Evolutionary conservation across 805 yeast genomes (phyloP), one percentile per base, ranked within the genome.

Genomic region (Wickerhamiella siamensis): DNA sequence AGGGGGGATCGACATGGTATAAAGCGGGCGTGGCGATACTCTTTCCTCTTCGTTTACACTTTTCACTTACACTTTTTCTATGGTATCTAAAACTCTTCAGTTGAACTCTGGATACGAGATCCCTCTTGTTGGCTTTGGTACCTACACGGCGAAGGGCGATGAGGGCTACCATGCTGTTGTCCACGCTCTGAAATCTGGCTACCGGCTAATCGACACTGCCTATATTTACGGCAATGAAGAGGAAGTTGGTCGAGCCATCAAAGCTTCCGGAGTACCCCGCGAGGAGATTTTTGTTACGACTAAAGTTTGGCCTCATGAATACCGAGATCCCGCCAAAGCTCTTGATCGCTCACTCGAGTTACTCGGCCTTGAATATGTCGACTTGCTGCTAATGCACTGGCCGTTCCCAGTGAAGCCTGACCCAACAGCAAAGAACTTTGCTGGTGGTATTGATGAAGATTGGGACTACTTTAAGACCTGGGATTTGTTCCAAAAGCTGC

Each of bases 321-420:
- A 59, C 42, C 49, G 48, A 37, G 45, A 58, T 18, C 77, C 77
- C 10, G 71, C 55, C 29, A 62, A 55, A 17, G 80, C 79, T 9
- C 60, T 82, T 33, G 69, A 74, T 9, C 63, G 61, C 39, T 77
- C 87, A 5, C 65, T 83, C 53, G 52, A 67, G 50, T 74, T 77
- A 53, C 65, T 83, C 47, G 77, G 76, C 0, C 54, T 81, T 50
- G 88, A 79, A 39, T 83, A 83, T 53, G 79, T 83, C 41, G 94
- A 83, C 56, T 63, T 83, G 45, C 76, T 77, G 56, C 67, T 83
- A 55, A 70, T 83, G 57, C 94, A 83, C 61, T 83, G 93, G 93
- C 94, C 94, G 4, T 71, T 72, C 33, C 50, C 53, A 2, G 49
- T 47, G 29, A 36, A 45, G 22, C 29, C 40, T 56, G 65, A 60